Percentiles rank a stretch among this genome's conserved stretches.
These are phyloP conservation scores for Dimargaris xerosporica DNA, from an alignment of 192 early-diverging fungal genomes.

Conservation along the genomic window DNA sequence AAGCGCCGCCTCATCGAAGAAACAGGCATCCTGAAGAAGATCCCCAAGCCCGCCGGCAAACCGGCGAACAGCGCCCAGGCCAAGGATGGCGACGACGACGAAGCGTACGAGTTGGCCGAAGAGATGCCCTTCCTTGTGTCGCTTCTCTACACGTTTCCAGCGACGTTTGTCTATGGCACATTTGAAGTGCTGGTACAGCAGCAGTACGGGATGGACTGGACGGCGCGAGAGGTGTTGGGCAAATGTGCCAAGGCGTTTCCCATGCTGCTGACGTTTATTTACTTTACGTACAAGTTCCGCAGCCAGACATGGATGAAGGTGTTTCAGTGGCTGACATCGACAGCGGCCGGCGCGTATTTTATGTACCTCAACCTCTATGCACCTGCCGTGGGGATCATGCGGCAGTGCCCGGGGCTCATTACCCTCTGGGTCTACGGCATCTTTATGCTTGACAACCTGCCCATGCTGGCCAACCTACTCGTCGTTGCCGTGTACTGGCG, in stretches of 20 bases:
- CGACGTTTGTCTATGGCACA: constrained; percentile 20
- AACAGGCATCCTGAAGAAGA: constrained; percentile 24
- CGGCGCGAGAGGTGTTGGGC: constrained; percentile 15
- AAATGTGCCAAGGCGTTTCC: constrained; percentile 20
- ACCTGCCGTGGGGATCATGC: constrained; percentile 54
- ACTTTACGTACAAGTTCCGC: constrained; percentile 40
- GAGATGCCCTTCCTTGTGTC: constrained; percentile 20
- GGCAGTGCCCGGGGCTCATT: constrained; percentile 49
- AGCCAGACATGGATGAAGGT: constrained; percentile 24
- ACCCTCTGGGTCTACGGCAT: constrained; percentile 48
- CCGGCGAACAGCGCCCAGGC: constrained; percentile 14
- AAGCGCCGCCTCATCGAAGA: constrained; percentile 29
- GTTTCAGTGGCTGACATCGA: constrained; percentile 30
- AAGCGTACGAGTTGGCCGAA: constrained; percentile 9
- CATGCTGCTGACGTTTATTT: constrained; percentile 41
- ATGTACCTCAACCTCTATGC: constrained; percentile 43
- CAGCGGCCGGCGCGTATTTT: constrained; percentile 41
- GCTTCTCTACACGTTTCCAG: constrained; percentile 20
- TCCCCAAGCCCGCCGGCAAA: constrained; percentile 11
- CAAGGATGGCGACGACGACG: constrained; percentile 15
- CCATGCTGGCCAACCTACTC: neutral
- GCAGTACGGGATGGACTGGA: constrained; percentile 24
- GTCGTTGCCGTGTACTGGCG: neutral
- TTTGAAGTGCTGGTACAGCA: constrained; percentile 31
- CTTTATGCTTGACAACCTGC: constrained; percentile 18